Conservation (phyloP, 192 early-diverging fungal genomes). For the Backusella liffmaniae region DNA sequence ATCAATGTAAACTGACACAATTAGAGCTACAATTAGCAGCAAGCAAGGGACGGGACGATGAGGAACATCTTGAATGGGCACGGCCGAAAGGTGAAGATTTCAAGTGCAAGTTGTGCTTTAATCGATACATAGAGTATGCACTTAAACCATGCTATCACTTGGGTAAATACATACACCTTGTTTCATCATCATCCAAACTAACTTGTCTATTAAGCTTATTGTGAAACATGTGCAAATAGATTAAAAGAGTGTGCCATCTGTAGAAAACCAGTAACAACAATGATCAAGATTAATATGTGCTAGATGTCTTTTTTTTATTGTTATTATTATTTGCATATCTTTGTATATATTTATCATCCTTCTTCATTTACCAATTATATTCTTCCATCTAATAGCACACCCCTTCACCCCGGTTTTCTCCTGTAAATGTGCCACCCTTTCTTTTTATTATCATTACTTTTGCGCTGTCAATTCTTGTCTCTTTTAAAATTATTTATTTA, state of each 20-base stretch:
- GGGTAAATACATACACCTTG: background rate
- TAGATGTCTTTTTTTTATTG: background rate
- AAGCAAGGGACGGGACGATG: background rate
- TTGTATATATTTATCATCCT: background rate
- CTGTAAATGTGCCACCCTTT: no score
- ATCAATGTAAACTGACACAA: background rate
- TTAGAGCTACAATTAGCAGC: background rate
- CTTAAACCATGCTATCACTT: constrained; percentile 42
- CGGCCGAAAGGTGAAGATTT: background rate
- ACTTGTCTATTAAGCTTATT: constrained; percentile 22
- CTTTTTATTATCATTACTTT: no score
- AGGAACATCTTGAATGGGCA: background rate
- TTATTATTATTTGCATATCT: background rate
- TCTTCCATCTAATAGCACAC: no score
- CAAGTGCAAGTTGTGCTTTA: constrained; percentile 46
- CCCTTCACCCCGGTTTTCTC: no score
- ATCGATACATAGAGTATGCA: constrained; percentile 33
- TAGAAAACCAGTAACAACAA: constrained; percentile 24
- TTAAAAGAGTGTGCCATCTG: constrained; percentile 40
- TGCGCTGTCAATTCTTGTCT: no score
- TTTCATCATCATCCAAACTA: background rate
- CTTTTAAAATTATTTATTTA: no score
- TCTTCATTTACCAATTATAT: no score
- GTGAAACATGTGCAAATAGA: constrained; percentile 33
- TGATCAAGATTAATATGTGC: background rate